Evolutionary conservation across 2,329 filamentous ascomycete genomes (phyloP).

Genomic region (Penicillium sp.): DNA sequence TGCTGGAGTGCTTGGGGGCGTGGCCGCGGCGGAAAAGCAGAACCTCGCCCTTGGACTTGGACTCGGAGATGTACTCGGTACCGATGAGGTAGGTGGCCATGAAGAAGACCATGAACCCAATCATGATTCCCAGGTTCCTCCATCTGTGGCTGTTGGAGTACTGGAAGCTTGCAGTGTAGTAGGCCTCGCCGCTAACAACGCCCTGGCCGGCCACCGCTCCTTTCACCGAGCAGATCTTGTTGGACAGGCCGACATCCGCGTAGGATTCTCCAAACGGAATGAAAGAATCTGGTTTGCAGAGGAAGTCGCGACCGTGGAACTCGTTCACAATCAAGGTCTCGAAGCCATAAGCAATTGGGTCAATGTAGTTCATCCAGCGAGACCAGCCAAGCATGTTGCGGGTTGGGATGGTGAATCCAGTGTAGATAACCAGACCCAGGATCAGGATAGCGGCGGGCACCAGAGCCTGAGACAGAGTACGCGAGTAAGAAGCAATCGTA

Average conservation of each 20-base stretch:
- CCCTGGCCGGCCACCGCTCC: slow-evolving; percentile 56
- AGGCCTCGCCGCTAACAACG: slow-evolving; percentile 58
- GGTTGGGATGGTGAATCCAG: slow-evolving; percentile 8
- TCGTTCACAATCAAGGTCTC: slow-evolving; percentile 57
- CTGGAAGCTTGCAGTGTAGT: slow-evolving; percentile 53
- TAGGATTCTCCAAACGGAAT: slow-evolving; percentile 47
- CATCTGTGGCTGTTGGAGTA: slow-evolving; percentile 63
- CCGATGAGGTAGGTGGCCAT: slow-evolving; percentile 60
- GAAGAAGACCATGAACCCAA: slow-evolving; percentile 64
- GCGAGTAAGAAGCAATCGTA: slow-evolving; percentile 70
- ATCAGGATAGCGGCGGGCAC: slow-evolving; percentile 7
- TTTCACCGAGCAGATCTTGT: slow-evolving; percentile 58
- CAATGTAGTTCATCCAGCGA: slow-evolving; percentile 11
- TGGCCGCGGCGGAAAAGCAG: slow-evolving; percentile 71
- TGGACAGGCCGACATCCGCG: slow-evolving; percentile 22
- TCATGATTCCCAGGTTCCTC: slow-evolving; percentile 67
- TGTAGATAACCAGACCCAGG: slow-evolving; percentile 8
- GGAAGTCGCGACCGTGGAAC: slow-evolving; percentile 66
- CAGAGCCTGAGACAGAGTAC: slow-evolving; percentile 56
- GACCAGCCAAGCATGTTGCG: slow-evolving; percentile 11
- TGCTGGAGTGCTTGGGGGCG: slow-evolving; percentile 43
- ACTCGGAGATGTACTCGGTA: slow-evolving; percentile 61
- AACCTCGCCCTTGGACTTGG: slow-evolving; percentile 74
- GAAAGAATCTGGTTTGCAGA: slow-evolving; percentile 24
- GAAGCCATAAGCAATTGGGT: slow-evolving; percentile 9